Percentiles rank a stretch among this genome's conserved stretches.
These are phyloP conservation scores for Sutorius eximius DNA, from an alignment of 1,284 basidiomycete genomes.

Conservation along the genomic window DNA sequence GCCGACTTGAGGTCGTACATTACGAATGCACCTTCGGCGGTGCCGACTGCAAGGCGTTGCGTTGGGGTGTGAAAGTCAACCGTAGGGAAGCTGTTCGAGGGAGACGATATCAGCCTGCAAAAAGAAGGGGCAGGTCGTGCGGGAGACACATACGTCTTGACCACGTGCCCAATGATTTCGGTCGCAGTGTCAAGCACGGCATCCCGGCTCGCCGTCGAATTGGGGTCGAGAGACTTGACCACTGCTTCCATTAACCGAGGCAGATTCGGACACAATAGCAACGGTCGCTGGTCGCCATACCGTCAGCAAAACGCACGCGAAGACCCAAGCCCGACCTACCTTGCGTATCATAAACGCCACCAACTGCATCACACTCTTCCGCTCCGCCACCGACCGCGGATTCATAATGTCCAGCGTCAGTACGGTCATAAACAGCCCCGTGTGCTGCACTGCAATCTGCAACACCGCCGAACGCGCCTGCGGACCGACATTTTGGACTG, in stretches of 20 bases:
- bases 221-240: slow-evolving; percentile 95
- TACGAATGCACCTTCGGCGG: slow-evolving; percentile 88
- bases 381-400: slow-evolving; percentile 74
- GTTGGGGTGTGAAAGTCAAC: slow-evolving; percentile 87
- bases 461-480: slow-evolving; percentile 82
- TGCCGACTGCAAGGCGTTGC: slow-evolving; percentile 92
- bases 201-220: slow-evolving; percentile 78
- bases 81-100: slow-evolving; percentile 72
- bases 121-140: background rate
- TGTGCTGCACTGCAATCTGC: slow-evolving; percentile 82
- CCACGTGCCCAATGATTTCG: slow-evolving; percentile 88
- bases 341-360: slow-evolving; percentile 93
- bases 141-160: slow-evolving; percentile 52
- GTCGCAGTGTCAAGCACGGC: slow-evolving; percentile 90
- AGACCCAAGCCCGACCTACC: slow-evolving; percentile 38
- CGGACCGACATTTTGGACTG: slow-evolving; percentile 57
- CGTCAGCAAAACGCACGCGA: background rate
- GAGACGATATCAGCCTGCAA: background rate
- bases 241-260: slow-evolving; percentile 92
- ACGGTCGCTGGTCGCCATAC: slow-evolving; percentile 61
- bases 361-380: slow-evolving; percentile 89
- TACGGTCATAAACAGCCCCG: slow-evolving; percentile 94
- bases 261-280: slow-evolving; percentile 83
- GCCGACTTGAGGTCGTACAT: slow-evolving; percentile 98
- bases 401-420: slow-evolving; percentile 88